Evolutionary conservation across 192 early-diverging fungal species (phyloP).

Genomic region (Backusella tuberculispora): DNA sequence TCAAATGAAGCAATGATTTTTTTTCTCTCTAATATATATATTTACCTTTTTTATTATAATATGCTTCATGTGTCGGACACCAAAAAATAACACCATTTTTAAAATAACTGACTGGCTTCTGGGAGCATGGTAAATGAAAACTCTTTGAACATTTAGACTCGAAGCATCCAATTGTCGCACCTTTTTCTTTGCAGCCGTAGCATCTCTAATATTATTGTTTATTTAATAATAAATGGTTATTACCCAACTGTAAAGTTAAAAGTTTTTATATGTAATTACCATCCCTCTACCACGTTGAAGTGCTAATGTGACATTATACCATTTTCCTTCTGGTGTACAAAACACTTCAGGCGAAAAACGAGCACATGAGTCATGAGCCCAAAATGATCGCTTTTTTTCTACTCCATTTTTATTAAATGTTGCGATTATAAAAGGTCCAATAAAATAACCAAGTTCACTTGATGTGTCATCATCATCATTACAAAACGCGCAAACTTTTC

Average conservation of each 20-base stretch:
- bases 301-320: slow-evolving; percentile 87
- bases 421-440: slow-evolving; percentile 65
- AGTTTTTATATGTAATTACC: slow-evolving; percentile 41
- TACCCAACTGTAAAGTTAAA: neutral
- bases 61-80: slow-evolving; percentile 78
- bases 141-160: slow-evolving; percentile 80
- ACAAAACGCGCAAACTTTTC: slow-evolving; percentile 71
- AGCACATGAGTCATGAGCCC: slow-evolving; percentile 88
- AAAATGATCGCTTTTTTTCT: slow-evolving; percentile 62
- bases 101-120: slow-evolving; percentile 69
- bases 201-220: slow-evolving; percentile 56
- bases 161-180: slow-evolving; percentile 89
- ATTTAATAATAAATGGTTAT: slow-evolving; percentile 4
- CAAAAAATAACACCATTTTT: slow-evolving; percentile 85
- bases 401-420: slow-evolving; percentile 56
- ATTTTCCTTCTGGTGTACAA: slow-evolving; percentile 63
- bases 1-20: neutral
- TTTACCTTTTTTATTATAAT: slow-evolving; percentile 55
- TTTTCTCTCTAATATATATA: neutral
- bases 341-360: slow-evolving; percentile 86
- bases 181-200: slow-evolving; percentile 72
- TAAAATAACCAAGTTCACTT: slow-evolving; percentile 51
- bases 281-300: slow-evolving; percentile 72
- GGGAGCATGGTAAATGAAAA: slow-evolving; percentile 84
- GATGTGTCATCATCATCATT: slow-evolving; percentile 61